phyloP scores from a whole-genome alignment of 2,329 filamentous ascomycete genomes.

The Plectosphaerella plurivora region DNA sequence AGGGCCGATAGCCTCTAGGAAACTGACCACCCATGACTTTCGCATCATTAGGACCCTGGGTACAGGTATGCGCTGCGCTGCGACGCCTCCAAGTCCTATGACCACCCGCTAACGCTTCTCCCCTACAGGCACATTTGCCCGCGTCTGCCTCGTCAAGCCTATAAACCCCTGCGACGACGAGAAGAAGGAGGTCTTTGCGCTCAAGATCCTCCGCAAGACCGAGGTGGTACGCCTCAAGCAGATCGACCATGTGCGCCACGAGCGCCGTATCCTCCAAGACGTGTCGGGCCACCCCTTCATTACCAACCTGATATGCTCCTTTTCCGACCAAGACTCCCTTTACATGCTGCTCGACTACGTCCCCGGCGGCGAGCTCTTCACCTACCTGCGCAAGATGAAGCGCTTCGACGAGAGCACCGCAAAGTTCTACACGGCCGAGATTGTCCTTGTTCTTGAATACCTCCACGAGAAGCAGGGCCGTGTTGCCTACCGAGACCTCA shows the following conservation, averaged over 20 bases:
- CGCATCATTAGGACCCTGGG: slow-evolving; percentile 70
- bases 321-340: slow-evolving; percentile 72
- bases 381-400: slow-evolving; percentile 71
- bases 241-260: slow-evolving; percentile 80
- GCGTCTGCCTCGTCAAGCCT: slow-evolving; percentile 73
- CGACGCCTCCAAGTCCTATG: slow-evolving; percentile 2
- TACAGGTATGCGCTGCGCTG: slow-evolving; percentile 40
- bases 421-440: slow-evolving; percentile 80
- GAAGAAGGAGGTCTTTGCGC: slow-evolving; percentile 65
- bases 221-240: slow-evolving; percentile 80
- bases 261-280: slow-evolving; percentile 72
- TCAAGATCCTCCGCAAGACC: slow-evolving; percentile 73
- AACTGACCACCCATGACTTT: slow-evolving; percentile 54
- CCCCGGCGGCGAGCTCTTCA: slow-evolving; percentile 80
- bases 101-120: slow-evolving; percentile 3
- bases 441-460: slow-evolving; percentile 76
- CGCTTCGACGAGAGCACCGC: slow-evolving; percentile 76
- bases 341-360: slow-evolving; percentile 84
- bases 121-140: slow-evolving; percentile 67
- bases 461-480: slow-evolving; percentile 74
- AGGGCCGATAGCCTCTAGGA: slow-evolving; percentile 10
- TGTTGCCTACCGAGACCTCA: slow-evolving; percentile 76
- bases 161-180: slow-evolving; percentile 48
- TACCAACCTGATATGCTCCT: slow-evolving; percentile 72
- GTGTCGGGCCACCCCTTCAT: slow-evolving; percentile 82